Conservation (phyloP, 306 rosid genomes). For the Dryas octopetala region DNA sequence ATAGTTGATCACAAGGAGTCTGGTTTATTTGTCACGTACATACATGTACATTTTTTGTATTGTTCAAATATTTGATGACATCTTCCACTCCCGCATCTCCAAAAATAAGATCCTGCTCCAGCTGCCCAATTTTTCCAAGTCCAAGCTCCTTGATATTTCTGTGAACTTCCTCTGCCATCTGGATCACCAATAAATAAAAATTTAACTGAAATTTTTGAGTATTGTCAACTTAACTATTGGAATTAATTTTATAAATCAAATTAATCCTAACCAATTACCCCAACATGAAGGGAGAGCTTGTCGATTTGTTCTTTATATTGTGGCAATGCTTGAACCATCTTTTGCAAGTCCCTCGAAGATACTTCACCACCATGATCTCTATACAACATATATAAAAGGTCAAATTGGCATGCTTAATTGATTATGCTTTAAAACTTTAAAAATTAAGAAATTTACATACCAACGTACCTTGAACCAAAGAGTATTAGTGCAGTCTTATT, state of each 20-base stretch:
- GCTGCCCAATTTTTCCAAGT: conserved; percentile 79
- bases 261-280: no score
- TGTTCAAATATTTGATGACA: conserved; percentile 68
- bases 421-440: no score
- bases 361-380: no score
- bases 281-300: no score
- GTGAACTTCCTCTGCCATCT: conserved; percentile 89
- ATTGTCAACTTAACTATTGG: no score
- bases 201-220: no score
- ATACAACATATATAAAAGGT: no score
- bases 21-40: not conserved
- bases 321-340: no score
- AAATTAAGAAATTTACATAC: not conserved
- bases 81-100: conserved; percentile 96
- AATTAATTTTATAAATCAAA: no score
- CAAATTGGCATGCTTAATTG: no score
- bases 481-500: conserved; percentile 79
- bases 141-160: conserved; percentile 66
- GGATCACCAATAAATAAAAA: conserved; percentile 17
- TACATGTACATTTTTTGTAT: not conserved
- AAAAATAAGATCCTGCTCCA: conserved; percentile 91
- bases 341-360: no score
- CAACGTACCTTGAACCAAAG: conserved; percentile 67
- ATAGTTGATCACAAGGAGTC: not conserved
- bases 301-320: no score